Evolutionary conservation across 176 grass and related monocot genomes (phyloP).

Genomic region (Triticum aestivum): IWGSC_CS_RefSeq_v2.1 NC_057804.1:85683355-85683854

Average conservation of each 20-base stretch:
- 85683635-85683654: constrained; percentile 73
- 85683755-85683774: constrained; percentile 73
- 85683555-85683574: constrained; percentile 17
- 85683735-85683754: constrained; percentile 19
- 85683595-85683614: constrained; percentile 71
- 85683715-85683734: not conserved
- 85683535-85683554: constrained; percentile 70
- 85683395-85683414: constrained; percentile 81
- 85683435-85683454: constrained; percentile 33
- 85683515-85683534: constrained; percentile 73
- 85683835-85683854: not conserved
- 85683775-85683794: constrained; percentile 83
- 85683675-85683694: constrained; percentile 41
- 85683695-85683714: not conserved
- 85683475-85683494: constrained; percentile 83
- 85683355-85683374: constrained; percentile 89
- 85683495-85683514: constrained; percentile 69
- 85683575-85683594: not conserved
- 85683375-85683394: constrained; percentile 75
- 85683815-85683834: not conserved
- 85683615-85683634: constrained; percentile 67
- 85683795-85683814: constrained; percentile 9
- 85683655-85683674: constrained; percentile 88
- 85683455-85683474: constrained; percentile 69
- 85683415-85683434: constrained; percentile 36